Percentiles rank a stretch among this genome's conserved stretches.
Evolutionary conservation across 805 yeast species (phyloP).

Genomic region (Candida boidinii): DNA sequence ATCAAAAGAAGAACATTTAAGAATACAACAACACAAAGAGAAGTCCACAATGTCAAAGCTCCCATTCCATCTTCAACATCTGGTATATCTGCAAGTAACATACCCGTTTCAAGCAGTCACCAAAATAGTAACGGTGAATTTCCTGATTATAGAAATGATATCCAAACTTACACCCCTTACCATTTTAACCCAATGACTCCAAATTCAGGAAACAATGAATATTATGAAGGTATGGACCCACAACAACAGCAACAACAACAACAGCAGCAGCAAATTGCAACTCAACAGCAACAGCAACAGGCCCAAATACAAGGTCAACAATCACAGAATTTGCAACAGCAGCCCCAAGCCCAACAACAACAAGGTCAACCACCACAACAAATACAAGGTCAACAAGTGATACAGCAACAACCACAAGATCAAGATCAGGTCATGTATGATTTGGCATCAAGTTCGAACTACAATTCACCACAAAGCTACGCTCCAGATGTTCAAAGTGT

Average conservation of each 20-base stretch:
- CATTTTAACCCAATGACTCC: constrained; percentile 13
- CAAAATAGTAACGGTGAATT: not conserved
- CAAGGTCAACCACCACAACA: constrained; percentile 8
- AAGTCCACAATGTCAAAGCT: constrained; percentile 18
- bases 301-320: constrained; percentile 7
- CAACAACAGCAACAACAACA: constrained; percentile 5
- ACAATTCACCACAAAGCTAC: too few species aligned
- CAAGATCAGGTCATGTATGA: constrained; percentile 1
- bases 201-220: constrained; percentile 10
- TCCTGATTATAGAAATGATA: constrained; percentile 10
- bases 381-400: constrained; percentile 8
- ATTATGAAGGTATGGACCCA: constrained; percentile 7
- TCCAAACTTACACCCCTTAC: constrained; percentile 18
- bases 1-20: constrained; percentile 67
- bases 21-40: constrained; percentile 20
- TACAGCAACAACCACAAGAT: constrained; percentile 5
- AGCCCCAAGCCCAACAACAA: constrained; percentile 7
- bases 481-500: too few species aligned
- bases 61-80: too few species aligned
- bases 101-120: not conserved
- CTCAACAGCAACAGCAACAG: constrained; percentile 3
- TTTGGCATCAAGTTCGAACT: not conserved
- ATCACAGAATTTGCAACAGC: constrained; percentile 4
- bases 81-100: not conserved
- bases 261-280: constrained; percentile 3